Percentiles rank a stretch among this genome's conserved stretches.
Evolutionary conservation across 1,284 basidiomycete species (phyloP).

Genomic region (Boletus nobilissimus): DNA sequence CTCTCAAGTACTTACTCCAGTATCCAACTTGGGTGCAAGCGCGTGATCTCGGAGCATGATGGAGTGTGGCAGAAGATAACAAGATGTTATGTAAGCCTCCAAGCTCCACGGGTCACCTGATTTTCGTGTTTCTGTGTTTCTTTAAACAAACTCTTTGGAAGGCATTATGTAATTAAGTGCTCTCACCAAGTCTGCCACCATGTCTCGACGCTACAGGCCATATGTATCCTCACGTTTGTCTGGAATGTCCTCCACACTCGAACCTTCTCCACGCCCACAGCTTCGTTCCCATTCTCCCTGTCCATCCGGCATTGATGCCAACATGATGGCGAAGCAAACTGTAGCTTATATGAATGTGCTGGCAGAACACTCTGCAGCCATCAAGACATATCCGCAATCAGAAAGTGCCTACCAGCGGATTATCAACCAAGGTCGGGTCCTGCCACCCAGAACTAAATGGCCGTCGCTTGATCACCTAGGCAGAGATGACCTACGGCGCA

Average conservation of each 20-base stretch:
- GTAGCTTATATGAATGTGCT: background rate
- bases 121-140: too few species aligned
- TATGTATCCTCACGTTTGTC: background rate
- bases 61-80: too few species aligned
- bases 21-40: too few species aligned
- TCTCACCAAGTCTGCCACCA: too few species aligned
- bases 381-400: background rate
- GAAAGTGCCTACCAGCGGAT: background rate
- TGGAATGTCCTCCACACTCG: background rate
- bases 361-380: background rate
- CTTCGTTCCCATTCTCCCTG: background rate
- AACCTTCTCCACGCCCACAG: background rate
- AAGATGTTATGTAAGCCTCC: too few species aligned
- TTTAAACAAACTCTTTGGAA: too few species aligned
- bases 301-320: background rate
- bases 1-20: too few species aligned
- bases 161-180: too few species aligned
- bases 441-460: too few species aligned
- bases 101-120: too few species aligned
- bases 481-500: background rate
- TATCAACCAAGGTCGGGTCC: background rate
- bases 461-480: background rate
- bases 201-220: background rate
- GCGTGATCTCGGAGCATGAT: too few species aligned
- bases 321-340: background rate